Evolutionary conservation across 768 basidiomycete genomes (phyloP).

Genomic region (Collybia nuda): DNA sequence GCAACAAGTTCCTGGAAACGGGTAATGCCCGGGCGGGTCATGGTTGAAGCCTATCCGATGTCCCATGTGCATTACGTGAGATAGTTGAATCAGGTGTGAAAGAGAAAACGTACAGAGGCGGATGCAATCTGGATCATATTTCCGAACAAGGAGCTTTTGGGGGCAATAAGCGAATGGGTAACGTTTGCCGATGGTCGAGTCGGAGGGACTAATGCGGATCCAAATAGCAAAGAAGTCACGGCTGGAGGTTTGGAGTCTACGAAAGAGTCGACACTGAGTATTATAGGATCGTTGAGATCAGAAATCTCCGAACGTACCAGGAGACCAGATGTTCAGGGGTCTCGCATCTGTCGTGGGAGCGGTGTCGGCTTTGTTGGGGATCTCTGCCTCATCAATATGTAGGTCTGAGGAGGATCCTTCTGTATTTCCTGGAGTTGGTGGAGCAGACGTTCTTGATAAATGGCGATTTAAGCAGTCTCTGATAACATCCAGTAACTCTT

Average conservation of each 20-base stretch:
- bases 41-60: slow-evolving; percentile 1
- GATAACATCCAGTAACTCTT: slow-evolving; percentile 67
- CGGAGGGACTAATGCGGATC: slow-evolving; percentile 12
- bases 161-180: slow-evolving; percentile 19
- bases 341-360: slow-evolving; percentile 1
- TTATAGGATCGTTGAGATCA: background rate
- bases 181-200: slow-evolving; percentile 8
- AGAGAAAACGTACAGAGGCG: slow-evolving; percentile 5
- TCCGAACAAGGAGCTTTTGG: slow-evolving; percentile 50
- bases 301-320: background rate
- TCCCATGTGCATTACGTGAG: background rate
- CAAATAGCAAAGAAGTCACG: slow-evolving; percentile 29
- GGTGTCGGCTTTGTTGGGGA: slow-evolving; percentile 3
- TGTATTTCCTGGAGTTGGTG: background rate
- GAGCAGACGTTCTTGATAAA: slow-evolving; percentile 10
- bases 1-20: slow-evolving; percentile 55
- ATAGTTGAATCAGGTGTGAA: background rate
- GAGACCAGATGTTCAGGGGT: slow-evolving; percentile 25
- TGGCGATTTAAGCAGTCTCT: slow-evolving; percentile 43
- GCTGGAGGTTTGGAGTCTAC: slow-evolving; percentile 1
- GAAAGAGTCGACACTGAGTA: slow-evolving; percentile 5
- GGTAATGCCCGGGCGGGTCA: slow-evolving; percentile 8
- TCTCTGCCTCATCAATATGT: slow-evolving; percentile 8
- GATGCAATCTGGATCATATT: slow-evolving; percentile 15
- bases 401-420: background rate